Evolutionary conservation across 176 grass and related monocot genomes (phyloP).

Genomic region (Cenchrus fungigraminus): DNA sequence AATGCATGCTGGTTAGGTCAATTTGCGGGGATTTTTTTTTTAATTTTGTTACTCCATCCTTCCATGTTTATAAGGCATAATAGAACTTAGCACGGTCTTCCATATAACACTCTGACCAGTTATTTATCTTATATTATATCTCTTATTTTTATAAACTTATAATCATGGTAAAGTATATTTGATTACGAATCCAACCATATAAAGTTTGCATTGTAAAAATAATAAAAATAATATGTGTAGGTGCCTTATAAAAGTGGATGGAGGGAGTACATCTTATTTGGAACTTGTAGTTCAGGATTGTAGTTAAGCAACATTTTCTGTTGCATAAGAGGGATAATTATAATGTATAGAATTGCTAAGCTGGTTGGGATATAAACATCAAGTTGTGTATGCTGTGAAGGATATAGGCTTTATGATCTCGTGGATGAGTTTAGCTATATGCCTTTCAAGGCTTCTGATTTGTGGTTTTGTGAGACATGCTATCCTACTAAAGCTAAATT

Average conservation of each 20-base stretch:
- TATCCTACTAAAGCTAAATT: constrained; percentile 15
- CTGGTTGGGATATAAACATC: background rate
- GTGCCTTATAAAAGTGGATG: too few relatives aligned
- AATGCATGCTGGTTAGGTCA: background rate
- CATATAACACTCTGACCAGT: too few relatives aligned
- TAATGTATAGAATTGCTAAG: background rate
- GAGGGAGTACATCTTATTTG: background rate
- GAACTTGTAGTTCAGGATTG: constrained; percentile 9
- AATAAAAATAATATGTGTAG: too few relatives aligned
- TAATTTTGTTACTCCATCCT: background rate
- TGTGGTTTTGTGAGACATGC: background rate
- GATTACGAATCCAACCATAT: too few relatives aligned
- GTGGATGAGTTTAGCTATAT: background rate
- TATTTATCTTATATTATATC: too few relatives aligned
- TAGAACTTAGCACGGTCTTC: too few relatives aligned
- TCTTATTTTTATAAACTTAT: too few relatives aligned
- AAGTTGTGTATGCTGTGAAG: background rate
- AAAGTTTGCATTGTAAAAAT: too few relatives aligned
- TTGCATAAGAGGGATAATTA: background rate
- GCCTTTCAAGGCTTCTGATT: constrained; percentile 9
- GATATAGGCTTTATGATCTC: background rate
- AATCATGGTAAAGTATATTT: too few relatives aligned
- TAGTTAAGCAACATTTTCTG: background rate
- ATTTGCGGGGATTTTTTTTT: background rate
- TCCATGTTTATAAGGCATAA: too few relatives aligned